Evolutionary conservation across 106 monocot species (phyloP), one percentile per base, ranked within the genome.

Genomic region (Gastrodia elata): DNA sequence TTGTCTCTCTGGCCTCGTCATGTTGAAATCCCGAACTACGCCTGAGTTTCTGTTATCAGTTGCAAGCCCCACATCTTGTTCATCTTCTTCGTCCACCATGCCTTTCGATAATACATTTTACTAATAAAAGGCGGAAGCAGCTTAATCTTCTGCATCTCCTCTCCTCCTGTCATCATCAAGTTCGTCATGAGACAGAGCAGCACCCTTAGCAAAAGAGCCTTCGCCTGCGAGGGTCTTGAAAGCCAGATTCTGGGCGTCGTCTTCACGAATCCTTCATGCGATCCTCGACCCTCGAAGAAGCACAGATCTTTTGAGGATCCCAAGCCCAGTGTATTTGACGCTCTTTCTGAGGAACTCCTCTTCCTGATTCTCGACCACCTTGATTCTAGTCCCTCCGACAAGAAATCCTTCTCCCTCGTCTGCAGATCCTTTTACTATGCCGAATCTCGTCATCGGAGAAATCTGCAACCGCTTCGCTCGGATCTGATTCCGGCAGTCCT

Each of bases 361-460:
- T 84, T 85, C 77, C 46, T 70, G 67, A 90, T 94, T 64, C 78
- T 94, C 44, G 83, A 85, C 75, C 74, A 57, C 39, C 75, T 82
- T 24, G 75, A 72, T 18, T 37, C 82, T 7, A 64, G 68, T 39
- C 73, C 83, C 13, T 27, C 41, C 37, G 75, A 75, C 78, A 78
- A 57, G 75, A 94, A 90, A 24, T 71, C 90, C 70, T 76, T 94
- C 79, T 82, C 94, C 38, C 78, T 82, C 49, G 82, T 77, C 65
- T 90, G 82, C 75, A 75, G 69, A 10, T 22, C 83, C 38, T 84
- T 87, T 80, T 68, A 64, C 80, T 16, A 59, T 68, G 78, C 71
- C 65, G 90, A 90, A 74, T 87, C 94, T 27, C 84, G 78, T 38
- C 94, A 90, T 80, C 90, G 94, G 41, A 76, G 80, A 15, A 14